These are phyloP conservation scores for Verbena officinalis DNA, from an alignment of 257 asterid genomes.

Conservation along the genomic window DNA sequence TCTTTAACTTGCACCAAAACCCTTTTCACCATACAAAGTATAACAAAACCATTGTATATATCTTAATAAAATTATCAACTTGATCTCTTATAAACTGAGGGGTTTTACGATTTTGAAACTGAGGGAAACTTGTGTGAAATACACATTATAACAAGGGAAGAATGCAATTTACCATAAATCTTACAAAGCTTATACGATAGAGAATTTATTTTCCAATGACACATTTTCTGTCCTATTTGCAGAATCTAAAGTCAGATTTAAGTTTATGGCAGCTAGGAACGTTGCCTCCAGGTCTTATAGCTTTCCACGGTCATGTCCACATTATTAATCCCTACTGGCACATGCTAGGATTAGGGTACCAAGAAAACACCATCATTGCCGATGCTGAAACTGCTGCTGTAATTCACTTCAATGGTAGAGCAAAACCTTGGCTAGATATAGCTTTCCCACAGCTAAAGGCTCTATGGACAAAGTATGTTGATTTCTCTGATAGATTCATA, in stretches of 20 bases:
- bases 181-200: too few species aligned
- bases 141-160: too few species aligned
- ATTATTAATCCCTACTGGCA: slow-evolving; percentile 87
- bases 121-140: too few species aligned
- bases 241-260: slow-evolving; percentile 88
- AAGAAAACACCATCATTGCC: slow-evolving; percentile 70
- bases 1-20: too few species aligned
- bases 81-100: too few species aligned
- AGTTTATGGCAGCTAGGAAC: slow-evolving; percentile 99
- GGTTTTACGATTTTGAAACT: too few species aligned
- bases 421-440: slow-evolving; percentile 98
- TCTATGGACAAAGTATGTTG: slow-evolving; percentile 77
- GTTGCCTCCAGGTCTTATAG: slow-evolving; percentile 90
- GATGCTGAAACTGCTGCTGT: slow-evolving; percentile 85
- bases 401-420: slow-evolving; percentile 89
- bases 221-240: slow-evolving; percentile 22
- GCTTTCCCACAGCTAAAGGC: slow-evolving; percentile 86
- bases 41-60: too few species aligned
- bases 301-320: slow-evolving; percentile 83
- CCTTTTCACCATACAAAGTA: too few species aligned
- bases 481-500: slow-evolving; percentile 79
- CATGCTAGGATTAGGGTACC: slow-evolving; percentile 95
- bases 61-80: too few species aligned
- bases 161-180: too few species aligned
- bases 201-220: too few species aligned